Conservation (phyloP, 2,329 filamentous ascomycete genomes). For the Coleophoma cylindrospora region DNA sequence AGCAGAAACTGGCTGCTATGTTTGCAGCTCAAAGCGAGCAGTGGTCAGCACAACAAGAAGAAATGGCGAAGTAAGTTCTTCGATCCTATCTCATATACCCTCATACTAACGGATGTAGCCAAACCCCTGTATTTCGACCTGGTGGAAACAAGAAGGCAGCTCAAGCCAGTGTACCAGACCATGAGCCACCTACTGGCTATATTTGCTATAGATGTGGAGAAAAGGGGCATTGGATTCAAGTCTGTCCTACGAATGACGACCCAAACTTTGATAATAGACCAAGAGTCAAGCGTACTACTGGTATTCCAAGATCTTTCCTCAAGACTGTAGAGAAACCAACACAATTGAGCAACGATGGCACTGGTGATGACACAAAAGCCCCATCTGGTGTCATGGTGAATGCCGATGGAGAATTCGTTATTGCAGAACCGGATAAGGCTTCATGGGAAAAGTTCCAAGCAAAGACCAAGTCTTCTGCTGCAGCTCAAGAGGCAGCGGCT, state of each 20-base stretch:
- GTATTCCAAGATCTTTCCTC: constrained; percentile 91
- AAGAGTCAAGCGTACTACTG: constrained; percentile 91
- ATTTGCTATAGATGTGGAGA: constrained; percentile 95
- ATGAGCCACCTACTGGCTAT: constrained; percentile 89
- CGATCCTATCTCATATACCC: constrained; percentile 23
- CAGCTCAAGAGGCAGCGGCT: constrained; percentile 71
- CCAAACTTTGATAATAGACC: constrained; percentile 92
- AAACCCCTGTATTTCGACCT: constrained; percentile 57
- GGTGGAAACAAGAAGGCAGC: constrained; percentile 52
- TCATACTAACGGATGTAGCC: constrained; percentile 39
- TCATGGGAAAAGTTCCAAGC: constrained; percentile 97
- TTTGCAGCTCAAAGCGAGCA: constrained; percentile 85
- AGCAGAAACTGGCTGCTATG: constrained; percentile 90
- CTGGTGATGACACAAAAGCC: constrained; percentile 75
- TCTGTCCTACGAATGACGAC: constrained; percentile 97
- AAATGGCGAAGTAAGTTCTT: constrained; percentile 70
- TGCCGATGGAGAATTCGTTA: constrained; percentile 93
- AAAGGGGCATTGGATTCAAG: constrained; percentile 99
- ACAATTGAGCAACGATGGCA: constrained; percentile 66
- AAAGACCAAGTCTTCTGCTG: constrained; percentile 81
- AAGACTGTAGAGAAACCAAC: constrained; percentile 92
- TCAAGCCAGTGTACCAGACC: constrained; percentile 75
- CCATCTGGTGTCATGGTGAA: constrained; percentile 95
- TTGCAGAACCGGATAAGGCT: constrained; percentile 91
- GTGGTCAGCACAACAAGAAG: constrained; percentile 90